Evolutionary conservation across 805 yeast genomes (phyloP), one percentile per base, ranked within the genome.

Genomic region (Yarrowia sp.): DNA sequence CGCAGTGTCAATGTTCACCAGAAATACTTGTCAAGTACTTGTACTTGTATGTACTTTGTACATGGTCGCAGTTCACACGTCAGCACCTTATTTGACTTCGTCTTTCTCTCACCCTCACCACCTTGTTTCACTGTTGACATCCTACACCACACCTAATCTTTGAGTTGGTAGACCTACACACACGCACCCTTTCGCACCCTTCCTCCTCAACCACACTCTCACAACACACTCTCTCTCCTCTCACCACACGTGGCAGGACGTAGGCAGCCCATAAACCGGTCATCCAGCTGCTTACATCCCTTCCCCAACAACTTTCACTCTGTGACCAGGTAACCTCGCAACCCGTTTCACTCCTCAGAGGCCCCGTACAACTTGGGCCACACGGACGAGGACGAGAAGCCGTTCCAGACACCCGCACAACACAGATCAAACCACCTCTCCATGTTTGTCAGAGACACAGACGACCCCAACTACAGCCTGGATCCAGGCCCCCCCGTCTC

Each of bases 291-390:
- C 58, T 52, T 52, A 52, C 58, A 1, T 30, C 52, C 52, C 36
- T n/a, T n/a, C 52, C 34, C 56, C 30, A 34, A n/a, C 56, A 20
- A 14, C 56, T 3, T 19, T 34, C 58, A 55, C 61, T n/a, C 61
- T 55, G 61, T 55, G 61, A 55, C 24, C 44, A 30, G 61, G 61
- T 55, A 55, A n/a, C 15, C 34, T 14, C 33, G 19, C 30, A 24
- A 24, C 60, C 50, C 60, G 44, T 24, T 34, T 9, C 56, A 52
- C 43, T 38, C 43, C 58, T 40, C 61, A 10, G 36, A 15, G 61
- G 61, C 61, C 61, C 61, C 61, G 61, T 39, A 55, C 40, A 55
- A 55, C 61, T 55, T 55, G 61, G 61, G 61, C 61, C 61, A 39
- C 60, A 39, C 3, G 0, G 2, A 9, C 10, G 56, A 50, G 56